phyloP scores from a whole-genome alignment of 495 filamentous ascomycete species.

The Xylaria scruposa region DNA sequence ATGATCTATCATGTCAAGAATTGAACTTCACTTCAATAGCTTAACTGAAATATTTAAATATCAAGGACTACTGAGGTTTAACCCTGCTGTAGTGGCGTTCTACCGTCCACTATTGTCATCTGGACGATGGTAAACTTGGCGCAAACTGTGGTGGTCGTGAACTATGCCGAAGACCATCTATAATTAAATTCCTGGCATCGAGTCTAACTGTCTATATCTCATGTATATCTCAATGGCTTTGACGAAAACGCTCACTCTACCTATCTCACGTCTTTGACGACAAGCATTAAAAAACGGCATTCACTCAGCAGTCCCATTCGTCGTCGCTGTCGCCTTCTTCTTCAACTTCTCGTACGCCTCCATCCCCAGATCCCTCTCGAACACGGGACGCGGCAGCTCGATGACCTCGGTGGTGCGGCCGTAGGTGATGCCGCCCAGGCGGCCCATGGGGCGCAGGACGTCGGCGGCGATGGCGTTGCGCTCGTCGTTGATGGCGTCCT shows the following conservation, averaged over 20 bases:
- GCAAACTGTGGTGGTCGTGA: not conserved
- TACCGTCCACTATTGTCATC: no score
- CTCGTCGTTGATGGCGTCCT: constrained; percentile 85
- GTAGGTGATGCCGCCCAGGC: constrained; percentile 87
- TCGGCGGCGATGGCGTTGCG: constrained; percentile 72
- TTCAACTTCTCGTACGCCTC: constrained; percentile 48
- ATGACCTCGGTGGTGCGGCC: constrained; percentile 70
- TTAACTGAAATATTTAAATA: no score
- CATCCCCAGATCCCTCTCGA: constrained; percentile 52
- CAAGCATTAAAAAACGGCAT: not conserved
- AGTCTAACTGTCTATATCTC: not conserved
- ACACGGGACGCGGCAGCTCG: constrained; percentile 81
- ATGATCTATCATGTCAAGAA: no score
- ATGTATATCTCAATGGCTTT: not conserved
- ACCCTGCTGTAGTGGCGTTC: no score
- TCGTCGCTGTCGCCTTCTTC: constrained; percentile 26
- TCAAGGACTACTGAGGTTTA: no score
- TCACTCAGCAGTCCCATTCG: constrained; percentile 5
- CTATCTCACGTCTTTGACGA: not conserved
- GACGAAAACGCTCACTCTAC: not conserved
- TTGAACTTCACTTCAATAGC: no score
- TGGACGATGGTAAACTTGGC: no score
- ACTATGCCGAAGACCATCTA: not conserved
- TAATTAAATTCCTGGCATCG: not conserved
- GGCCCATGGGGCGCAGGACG: constrained; percentile 74